These are phyloP conservation scores for Malassezia caprae DNA, from an alignment of 1,284 basidiomycete genomes.

Conservation along the genomic window DNA sequence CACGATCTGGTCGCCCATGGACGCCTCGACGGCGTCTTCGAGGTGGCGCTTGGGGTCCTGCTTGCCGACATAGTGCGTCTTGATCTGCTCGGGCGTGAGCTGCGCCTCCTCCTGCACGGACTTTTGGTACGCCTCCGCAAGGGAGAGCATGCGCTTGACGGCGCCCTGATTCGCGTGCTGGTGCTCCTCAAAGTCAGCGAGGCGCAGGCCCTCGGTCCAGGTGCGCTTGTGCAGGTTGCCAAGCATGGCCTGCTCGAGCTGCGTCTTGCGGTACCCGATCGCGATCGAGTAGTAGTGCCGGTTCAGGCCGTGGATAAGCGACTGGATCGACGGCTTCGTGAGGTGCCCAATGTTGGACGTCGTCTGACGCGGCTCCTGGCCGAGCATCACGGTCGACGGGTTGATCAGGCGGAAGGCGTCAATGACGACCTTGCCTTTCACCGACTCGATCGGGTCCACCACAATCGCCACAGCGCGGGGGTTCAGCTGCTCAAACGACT, in stretches of 20 bases:
- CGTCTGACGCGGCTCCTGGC: conserved; percentile 85
- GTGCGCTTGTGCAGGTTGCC: conserved; percentile 47
- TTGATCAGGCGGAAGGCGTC: conserved; percentile 77
- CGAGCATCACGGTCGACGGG: conserved; percentile 55
- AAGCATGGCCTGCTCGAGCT: conserved; percentile 47
- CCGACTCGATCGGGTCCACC: conserved; percentile 96
- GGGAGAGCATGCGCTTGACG: conserved; percentile 38
- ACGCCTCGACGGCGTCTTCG: conserved; percentile 43
- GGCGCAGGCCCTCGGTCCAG: conserved; percentile 45
- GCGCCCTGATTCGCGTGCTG: conserved; percentile 43
- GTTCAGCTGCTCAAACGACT: conserved; percentile 96
- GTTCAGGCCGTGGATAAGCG: conserved; percentile 46
- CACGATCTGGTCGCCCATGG: conserved; percentile 47
- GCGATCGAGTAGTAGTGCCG: conserved; percentile 48
- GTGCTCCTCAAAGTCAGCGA: conserved; percentile 44
- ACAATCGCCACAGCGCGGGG: conserved; percentile 92
- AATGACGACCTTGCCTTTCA: conserved; percentile 82
- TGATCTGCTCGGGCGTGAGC: conserved; percentile 40
- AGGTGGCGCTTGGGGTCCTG: conserved; percentile 48
- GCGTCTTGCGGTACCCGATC: conserved; percentile 47
- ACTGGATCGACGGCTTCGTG: conserved; percentile 96
- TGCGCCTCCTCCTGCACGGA: conserved; percentile 44
- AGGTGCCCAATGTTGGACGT: conserved; percentile 98
- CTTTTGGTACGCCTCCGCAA: conserved; percentile 47
- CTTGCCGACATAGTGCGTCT: conserved; percentile 47